A percentile compares a stretch with the other conserved stretches of the same genome.
These are phyloP conservation scores for Arthonia radiata DNA, from an alignment of 495 filamentous ascomycete genomes.

Conservation along the genomic window DNA sequence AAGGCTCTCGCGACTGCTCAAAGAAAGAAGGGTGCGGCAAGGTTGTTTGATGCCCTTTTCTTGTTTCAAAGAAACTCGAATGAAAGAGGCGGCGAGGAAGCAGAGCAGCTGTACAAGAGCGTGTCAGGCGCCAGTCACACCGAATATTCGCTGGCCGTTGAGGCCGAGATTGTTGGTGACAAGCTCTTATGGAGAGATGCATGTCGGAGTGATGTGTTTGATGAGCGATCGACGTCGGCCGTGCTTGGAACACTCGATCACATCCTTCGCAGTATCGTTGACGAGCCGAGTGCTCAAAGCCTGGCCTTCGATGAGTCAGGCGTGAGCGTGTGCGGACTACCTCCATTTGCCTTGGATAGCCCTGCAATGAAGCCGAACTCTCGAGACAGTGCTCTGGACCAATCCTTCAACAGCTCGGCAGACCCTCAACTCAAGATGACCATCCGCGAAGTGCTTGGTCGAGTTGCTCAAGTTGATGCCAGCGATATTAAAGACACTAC, in stretches of 20 bases:
- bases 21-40: too few relatives aligned
- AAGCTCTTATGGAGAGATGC: constrained; percentile 41
- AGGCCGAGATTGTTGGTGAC: constrained; percentile 37
- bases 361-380: too few relatives aligned
- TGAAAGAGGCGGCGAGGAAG: too few relatives aligned
- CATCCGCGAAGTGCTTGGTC: constrained; percentile 36
- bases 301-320: constrained; percentile 22
- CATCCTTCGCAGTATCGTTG: constrained; percentile 26
- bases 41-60: too few relatives aligned
- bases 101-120: constrained; percentile 7
- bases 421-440: constrained; percentile 13
- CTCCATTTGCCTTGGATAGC: constrained; percentile 11
- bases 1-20: too few relatives aligned
- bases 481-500: constrained; percentile 33
- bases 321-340: constrained; percentile 27
- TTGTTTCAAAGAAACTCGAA: too few relatives aligned
- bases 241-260: constrained; percentile 29
- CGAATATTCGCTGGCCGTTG: constrained; percentile 56
- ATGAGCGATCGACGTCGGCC: constrained; percentile 14
- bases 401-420: neutral
- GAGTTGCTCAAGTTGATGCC: constrained; percentile 34
- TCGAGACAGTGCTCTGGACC: too few relatives aligned
- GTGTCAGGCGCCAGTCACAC: constrained; percentile 8
- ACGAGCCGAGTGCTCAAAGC: constrained; percentile 18
- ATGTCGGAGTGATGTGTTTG: constrained; percentile 29